phyloP scores from a whole-genome alignment of 1,284 basidiomycete species.

The Leccinum fallax region DNA sequence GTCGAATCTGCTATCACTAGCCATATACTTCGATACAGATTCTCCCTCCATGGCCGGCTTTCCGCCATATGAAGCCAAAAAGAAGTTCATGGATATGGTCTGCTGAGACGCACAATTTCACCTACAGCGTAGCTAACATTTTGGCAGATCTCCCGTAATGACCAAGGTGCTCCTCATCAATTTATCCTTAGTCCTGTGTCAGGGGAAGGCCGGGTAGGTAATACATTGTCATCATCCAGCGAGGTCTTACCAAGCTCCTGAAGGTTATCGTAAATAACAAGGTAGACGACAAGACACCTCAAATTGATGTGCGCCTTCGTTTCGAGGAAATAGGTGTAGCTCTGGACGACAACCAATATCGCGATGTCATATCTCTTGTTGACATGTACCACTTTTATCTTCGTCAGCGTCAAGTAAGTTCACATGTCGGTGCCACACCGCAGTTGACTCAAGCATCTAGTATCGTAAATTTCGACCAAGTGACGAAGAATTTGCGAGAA shows the following conservation, averaged over 20 bases:
- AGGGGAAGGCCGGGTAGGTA: slow-evolving; percentile 84
- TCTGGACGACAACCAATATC: slow-evolving; percentile 94
- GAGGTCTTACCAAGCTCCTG: slow-evolving; percentile 8
- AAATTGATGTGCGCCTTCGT: slow-evolving; percentile 86
- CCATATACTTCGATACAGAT: slow-evolving; percentile 97
- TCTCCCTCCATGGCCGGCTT: slow-evolving; percentile 79
- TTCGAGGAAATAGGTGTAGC: slow-evolving; percentile 96
- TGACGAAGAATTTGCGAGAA: slow-evolving; percentile 62
- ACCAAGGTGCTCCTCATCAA: slow-evolving; percentile 73
- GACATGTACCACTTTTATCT: slow-evolving; percentile 98
- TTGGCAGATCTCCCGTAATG: slow-evolving; percentile 65
- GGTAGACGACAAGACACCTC: slow-evolving; percentile 73
- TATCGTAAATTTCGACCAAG: slow-evolving; percentile 82
- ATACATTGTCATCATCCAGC: background rate
- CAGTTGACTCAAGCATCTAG: slow-evolving; percentile 40
- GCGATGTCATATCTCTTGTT: slow-evolving; percentile 90
- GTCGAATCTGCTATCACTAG: slow-evolving; percentile 85
- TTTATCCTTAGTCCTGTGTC: slow-evolving; percentile 97
- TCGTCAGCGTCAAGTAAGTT: slow-evolving; percentile 80
- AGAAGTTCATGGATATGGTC: slow-evolving; percentile 81
- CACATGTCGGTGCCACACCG: background rate
- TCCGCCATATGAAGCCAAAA: slow-evolving; percentile 67
- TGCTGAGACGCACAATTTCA: background rate
- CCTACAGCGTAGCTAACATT: slow-evolving; percentile 6
- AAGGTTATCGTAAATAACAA: slow-evolving; percentile 86